phyloP scores from a whole-genome alignment of 2,329 filamentous ascomycete genomes.

The Botrytis byssoidea region DNA sequence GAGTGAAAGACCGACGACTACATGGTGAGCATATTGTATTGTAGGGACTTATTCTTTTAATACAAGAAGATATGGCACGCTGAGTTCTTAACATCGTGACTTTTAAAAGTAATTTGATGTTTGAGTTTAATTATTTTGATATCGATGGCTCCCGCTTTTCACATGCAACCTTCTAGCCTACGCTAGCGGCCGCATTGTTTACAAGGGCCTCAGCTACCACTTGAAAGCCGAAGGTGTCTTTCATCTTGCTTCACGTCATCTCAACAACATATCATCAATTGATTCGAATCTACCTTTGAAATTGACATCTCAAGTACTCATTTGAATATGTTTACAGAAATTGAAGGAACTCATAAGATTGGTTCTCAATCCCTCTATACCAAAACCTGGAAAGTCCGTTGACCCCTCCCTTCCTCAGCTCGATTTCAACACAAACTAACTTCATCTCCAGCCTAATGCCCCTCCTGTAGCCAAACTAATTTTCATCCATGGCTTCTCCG shows the following conservation, averaged over 20 bases:
- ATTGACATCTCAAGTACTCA: background rate
- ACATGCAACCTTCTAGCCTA: slow-evolving; percentile 20
- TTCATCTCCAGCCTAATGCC: slow-evolving; percentile 31
- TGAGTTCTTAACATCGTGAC: slow-evolving; percentile 8
- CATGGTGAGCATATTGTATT: background rate
- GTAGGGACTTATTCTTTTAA: background rate
- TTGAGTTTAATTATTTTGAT: background rate
- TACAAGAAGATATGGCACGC: background rate
- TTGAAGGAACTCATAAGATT: slow-evolving; percentile 37
- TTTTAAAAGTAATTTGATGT: background rate
- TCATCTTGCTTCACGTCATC: background rate
- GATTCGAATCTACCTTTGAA: background rate
- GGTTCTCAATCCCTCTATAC: slow-evolving; percentile 37
- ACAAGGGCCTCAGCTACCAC: background rate
- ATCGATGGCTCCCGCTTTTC: slow-evolving; percentile 11
- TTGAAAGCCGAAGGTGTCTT: background rate
- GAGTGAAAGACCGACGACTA: slow-evolving; percentile 7
- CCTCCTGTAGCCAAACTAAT: slow-evolving; percentile 65
- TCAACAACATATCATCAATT: background rate
- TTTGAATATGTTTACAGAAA: slow-evolving; percentile 35
- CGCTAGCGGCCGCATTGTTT: slow-evolving; percentile 22
- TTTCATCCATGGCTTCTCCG: slow-evolving; percentile 87
- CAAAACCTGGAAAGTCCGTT: slow-evolving; percentile 38
- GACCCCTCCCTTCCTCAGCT: background rate
- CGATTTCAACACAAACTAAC: slow-evolving; percentile 12